A percentile compares a stretch with the other conserved stretches of the same genome.
These are phyloP conservation scores for Pichia terricola DNA, from an alignment of 1,139 yeast species.

Conservation along the genomic window DNA sequence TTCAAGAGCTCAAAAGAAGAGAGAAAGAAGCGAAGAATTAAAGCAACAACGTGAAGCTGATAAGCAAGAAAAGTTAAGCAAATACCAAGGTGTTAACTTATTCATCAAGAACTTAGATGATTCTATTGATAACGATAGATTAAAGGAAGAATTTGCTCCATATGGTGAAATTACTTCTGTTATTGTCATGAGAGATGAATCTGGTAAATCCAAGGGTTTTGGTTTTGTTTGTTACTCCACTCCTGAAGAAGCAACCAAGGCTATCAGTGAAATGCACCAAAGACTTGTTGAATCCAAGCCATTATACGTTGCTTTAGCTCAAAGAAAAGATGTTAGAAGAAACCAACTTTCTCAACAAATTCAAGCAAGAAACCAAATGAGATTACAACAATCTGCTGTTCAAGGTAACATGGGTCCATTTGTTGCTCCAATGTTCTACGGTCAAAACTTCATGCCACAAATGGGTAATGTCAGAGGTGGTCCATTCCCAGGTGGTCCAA, in stretches of 20 bases:
- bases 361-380: conserved; percentile 96
- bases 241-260: conserved; percentile 99
- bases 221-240: conserved; percentile 97
- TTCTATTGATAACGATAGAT: conserved; percentile 79
- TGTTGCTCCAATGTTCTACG: conserved; percentile 92
- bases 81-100: conserved; percentile 96
- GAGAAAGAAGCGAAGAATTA: conserved; percentile 95
- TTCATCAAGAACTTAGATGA: conserved; percentile 96
- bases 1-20: conserved; percentile 98
- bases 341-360: conserved; percentile 96
- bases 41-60: conserved; percentile 92
- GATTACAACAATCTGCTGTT: conserved; percentile 89
- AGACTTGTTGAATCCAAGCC: conserved; percentile 95
- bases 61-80: conserved; percentile 84
- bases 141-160: conserved; percentile 86
- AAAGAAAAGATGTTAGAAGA: conserved; percentile 97
- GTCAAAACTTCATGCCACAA: conserved; percentile 62
- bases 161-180: conserved; percentile 95
- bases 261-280: conserved; percentile 97
- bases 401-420: conserved; percentile 89
- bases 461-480: conserved; percentile 72
- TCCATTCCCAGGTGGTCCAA: conserved; percentile 82
- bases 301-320: conserved; percentile 96
- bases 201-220: conserved; percentile 94
- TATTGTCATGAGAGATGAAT: conserved; percentile 91